Conservation (phyloP, 768 basidiomycete species). For the Naganishia vaughanmartiniae region DNA sequence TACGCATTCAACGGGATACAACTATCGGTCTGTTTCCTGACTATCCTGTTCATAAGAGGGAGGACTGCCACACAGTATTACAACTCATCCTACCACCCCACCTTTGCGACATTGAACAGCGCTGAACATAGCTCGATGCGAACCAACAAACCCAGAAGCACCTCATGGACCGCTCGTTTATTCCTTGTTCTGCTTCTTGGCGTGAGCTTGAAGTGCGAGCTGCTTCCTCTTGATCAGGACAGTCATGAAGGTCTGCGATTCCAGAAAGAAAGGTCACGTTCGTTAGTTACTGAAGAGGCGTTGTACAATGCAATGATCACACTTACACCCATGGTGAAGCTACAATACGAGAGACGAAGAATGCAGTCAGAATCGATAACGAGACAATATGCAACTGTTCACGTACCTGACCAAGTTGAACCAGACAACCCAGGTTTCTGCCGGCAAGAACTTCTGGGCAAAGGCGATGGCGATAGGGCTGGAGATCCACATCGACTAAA, state of each 20-base stretch:
- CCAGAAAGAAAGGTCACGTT: not conserved
- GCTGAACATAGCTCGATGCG: not conserved
- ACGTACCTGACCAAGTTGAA: conserved; percentile 65
- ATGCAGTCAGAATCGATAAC: conserved; percentile 16
- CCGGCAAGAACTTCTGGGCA: conserved; percentile 75
- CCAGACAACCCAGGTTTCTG: conserved; percentile 85
- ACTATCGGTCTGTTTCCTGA: not conserved
- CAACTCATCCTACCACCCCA: not conserved
- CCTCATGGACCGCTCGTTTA: not conserved
- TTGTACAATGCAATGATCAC: not conserved
- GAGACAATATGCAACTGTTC: conserved; percentile 35
- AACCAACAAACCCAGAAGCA: not conserved
- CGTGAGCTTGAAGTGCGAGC: conserved; percentile 48
- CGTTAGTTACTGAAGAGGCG: not conserved
- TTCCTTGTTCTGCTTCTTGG: conserved; percentile 33
- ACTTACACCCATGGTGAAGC: conserved; percentile 71
- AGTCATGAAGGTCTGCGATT: conserved; percentile 31
- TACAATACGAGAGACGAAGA: conserved; percentile 11
- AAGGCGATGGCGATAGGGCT: conserved; percentile 71
- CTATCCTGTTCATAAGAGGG: not conserved
- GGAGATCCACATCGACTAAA: conserved; percentile 73
- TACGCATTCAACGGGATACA: not conserved
- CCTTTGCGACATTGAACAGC: not conserved
- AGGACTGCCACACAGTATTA: not conserved
- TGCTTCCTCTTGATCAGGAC: conserved; percentile 60